A percentile compares a stretch with the other conserved stretches of the same genome.
Evolutionary conservation across 257 asterid species (phyloP).

Genomic region (Primulina huaijiensis): DNA sequence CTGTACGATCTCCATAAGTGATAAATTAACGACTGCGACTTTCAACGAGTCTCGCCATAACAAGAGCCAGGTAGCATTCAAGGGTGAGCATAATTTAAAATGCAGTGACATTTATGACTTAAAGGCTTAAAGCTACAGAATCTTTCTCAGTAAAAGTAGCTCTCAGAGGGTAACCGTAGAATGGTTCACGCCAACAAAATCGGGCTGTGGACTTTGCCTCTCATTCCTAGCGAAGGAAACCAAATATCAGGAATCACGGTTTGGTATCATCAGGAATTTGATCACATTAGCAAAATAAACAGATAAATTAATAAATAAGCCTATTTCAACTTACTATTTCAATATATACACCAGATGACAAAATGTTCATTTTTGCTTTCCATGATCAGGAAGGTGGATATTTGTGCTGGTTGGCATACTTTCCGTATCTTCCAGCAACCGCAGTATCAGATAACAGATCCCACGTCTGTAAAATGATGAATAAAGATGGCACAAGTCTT

Average conservation of each 20-base stretch:
- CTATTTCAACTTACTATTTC: background rate
- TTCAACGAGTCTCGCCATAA: no score
- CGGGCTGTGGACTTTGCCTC: background rate
- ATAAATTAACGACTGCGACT: no score
- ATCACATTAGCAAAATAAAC: no score
- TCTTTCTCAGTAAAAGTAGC: no score
- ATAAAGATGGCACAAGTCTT: background rate
- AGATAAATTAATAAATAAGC: background rate
- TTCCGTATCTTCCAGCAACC: slow-evolving; percentile 29
- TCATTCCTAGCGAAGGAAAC: background rate
- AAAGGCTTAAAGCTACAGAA: no score
- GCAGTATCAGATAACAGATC: slow-evolving; percentile 38
- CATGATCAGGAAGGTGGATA: slow-evolving; percentile 5
- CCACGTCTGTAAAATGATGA: slow-evolving; percentile 37
- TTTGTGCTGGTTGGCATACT: slow-evolving; percentile 17
- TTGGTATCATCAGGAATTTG: background rate
- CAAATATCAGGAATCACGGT: background rate
- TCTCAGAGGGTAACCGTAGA: no score
- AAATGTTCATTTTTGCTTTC: background rate
- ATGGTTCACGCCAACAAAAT: background rate
- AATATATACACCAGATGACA: background rate
- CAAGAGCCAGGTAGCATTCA: no score
- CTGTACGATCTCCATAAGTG: no score
- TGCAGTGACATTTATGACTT: no score
- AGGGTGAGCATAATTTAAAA: no score